Evolutionary conservation across 768 basidiomycete species (phyloP), one percentile per base, ranked within the genome.

Genomic region (Leucosporidium creatinivorum): DNA sequence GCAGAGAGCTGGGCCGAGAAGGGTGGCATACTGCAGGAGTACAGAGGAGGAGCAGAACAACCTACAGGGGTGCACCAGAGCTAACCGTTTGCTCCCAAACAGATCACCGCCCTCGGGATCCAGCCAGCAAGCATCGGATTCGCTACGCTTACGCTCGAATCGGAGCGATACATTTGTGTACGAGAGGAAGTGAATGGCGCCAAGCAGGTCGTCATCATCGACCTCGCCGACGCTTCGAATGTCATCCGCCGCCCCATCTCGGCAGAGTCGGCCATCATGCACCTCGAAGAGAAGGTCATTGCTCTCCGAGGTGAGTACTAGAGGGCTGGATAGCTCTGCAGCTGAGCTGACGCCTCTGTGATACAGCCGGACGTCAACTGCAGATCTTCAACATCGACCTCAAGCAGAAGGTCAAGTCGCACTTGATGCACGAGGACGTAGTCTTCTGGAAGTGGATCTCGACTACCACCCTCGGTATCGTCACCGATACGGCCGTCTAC

Each of bases 191-290:
- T 91, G 50, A 68, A 89, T 75, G 93, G 93, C 72, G 87, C 91
- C 77, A 92, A 94, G 80, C 93, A 97, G 80, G 96, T 99, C 71
- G 94, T 97, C 78, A 98, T 99, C 77, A 89, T 99, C 77, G 94
- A 98, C 86, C 87, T 99, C 71, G 83, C 88, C 69, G 91, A 98
- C 79, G 48, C 93, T 75, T 97, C 97, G 82, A 91, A 94, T 87
- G 89, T 98, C 75, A 84, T 93, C 64, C 87, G 93, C 68, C 83
- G 93, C 74, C 93, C 93, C 69, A 98, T 99, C 76, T 89, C 90
- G 30, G 96, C 96, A n/a, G 96, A 99, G 78, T 91, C 91, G 49
- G 94, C 96, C 65, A 96, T 99, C 74, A 98, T 99, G 94, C 93
- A 97, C 77, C 91, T 91, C 51, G 85, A 84, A 68, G 86, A 94